phyloP scores from a whole-genome alignment of 768 basidiomycete species.

The Podaxis carcinomalis region DNA sequence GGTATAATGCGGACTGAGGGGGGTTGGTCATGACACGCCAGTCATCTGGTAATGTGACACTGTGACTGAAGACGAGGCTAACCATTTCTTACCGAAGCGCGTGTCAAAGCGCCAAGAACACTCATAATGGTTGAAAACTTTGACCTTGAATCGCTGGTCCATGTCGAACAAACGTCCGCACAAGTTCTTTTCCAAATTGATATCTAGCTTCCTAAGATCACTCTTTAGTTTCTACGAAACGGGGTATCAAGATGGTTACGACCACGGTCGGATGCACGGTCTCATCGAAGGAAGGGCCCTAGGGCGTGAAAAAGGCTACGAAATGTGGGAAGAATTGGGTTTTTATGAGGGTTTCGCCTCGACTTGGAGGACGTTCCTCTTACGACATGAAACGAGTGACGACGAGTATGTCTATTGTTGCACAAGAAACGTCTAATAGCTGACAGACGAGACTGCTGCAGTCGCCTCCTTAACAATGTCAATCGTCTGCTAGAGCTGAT shows the following conservation, averaged over 20 bases:
- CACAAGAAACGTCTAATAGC: neutral
- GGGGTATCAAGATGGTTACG: conserved; percentile 72
- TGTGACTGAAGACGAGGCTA: too few species aligned
- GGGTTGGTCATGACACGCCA: too few species aligned
- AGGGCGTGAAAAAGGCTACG: conserved; percentile 87
- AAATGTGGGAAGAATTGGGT: conserved; percentile 96
- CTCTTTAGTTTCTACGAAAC: conserved; percentile 67
- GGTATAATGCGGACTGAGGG: conserved; percentile 44
- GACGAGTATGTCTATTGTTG: neutral
- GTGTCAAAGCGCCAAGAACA: neutral
- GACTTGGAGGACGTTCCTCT: conserved; percentile 42
- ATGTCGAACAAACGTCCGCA: neutral
- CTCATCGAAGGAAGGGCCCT: conserved; percentile 87
- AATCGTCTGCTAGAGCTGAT: conserved; percentile 69
- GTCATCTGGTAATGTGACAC: too few species aligned
- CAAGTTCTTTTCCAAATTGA: neutral
- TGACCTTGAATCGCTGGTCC: neutral
- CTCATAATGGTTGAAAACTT: too few species aligned
- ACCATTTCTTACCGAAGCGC: neutral
- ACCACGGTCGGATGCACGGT: conserved; percentile 77
- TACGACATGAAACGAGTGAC: neutral
- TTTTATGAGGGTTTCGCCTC: conserved; percentile 82
- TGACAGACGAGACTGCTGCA: conserved; percentile 19
- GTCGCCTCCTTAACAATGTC: conserved; percentile 61
- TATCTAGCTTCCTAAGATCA: neutral